Percentiles rank a stretch among this genome's conserved stretches.
These are phyloP conservation scores for Taphrina communis DNA, from an alignment of 1,139 yeast genomes.

Conservation along the genomic window DNA sequence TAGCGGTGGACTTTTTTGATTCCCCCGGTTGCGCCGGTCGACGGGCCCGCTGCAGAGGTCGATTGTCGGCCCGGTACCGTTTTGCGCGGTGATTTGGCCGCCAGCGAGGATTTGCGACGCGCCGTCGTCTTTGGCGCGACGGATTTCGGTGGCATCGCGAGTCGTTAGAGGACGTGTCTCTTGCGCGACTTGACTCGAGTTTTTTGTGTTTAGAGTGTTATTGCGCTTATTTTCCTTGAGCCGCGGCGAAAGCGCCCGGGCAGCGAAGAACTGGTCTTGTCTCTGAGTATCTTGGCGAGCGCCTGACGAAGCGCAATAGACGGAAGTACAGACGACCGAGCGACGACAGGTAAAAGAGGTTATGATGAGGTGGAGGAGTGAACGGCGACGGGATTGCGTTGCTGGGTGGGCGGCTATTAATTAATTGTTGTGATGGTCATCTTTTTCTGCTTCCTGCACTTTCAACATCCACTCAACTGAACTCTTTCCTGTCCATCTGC, in stretches of 20 bases:
- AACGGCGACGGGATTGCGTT: neutral
- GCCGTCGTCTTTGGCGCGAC: conserved; percentile 33
- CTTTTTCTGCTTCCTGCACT: neutral
- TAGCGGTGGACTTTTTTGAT: conserved; percentile 53
- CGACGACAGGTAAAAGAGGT: neutral
- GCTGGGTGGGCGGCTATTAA: neutral
- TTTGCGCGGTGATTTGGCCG: conserved; percentile 37
- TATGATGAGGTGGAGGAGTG: neutral
- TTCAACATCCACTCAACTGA: neutral
- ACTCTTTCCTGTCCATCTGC: too few species aligned
- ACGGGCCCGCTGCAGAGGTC: too few species aligned
- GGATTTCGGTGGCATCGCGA: conserved; percentile 34
- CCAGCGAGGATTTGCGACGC: conserved; percentile 25
- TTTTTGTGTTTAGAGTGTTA: neutral
- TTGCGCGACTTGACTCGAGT: neutral
- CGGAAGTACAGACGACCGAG: neutral
- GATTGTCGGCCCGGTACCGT: conserved; percentile 9
- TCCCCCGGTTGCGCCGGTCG: neutral
- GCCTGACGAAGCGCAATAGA: neutral
- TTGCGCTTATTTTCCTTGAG: too few species aligned
- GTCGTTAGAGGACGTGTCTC: neutral
- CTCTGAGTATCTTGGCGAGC: too few species aligned
- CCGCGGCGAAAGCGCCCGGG: too few species aligned
- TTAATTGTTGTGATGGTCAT: neutral
- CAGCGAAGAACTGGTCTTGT: too few species aligned